Evolutionary conservation across 306 rosid species (phyloP).

Genomic region (Rubus parviflorus): DNA sequence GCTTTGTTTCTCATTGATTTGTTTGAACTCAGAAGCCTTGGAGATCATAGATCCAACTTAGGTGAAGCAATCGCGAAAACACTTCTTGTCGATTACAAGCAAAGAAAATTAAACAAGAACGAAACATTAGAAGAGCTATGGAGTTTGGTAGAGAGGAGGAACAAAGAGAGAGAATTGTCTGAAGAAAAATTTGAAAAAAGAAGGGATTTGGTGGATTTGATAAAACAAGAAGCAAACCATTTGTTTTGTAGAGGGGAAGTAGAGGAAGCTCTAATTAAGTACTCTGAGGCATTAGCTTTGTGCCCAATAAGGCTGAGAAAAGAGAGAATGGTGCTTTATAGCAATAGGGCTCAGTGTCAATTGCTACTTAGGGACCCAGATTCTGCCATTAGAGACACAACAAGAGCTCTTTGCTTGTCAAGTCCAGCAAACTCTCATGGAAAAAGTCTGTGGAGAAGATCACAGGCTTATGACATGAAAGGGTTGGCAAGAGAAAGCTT

Average conservation of each 20-base stretch:
- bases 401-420: conserved; percentile 65
- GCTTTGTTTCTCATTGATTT: conserved; percentile 51
- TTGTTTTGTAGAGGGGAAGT: conserved; percentile 51
- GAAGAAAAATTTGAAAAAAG: conserved; percentile 41
- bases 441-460: conserved; percentile 70
- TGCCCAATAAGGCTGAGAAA: conserved; percentile 54
- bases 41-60: conserved; percentile 46
- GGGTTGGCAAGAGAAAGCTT: conserved; percentile 72
- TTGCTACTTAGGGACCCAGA: conserved; percentile 49
- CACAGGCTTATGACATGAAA: conserved; percentile 77
- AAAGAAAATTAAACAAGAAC: conserved; percentile 15
- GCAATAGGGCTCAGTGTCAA: conserved; percentile 62
- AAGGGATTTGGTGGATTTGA: conserved; percentile 36
- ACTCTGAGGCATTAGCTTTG: conserved; percentile 49
- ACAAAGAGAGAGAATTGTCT: conserved; percentile 34
- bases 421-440: conserved; percentile 49
- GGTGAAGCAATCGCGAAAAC: conserved; percentile 51
- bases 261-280: conserved; percentile 51
- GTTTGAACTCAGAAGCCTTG: conserved; percentile 56
- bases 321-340: conserved; percentile 60
- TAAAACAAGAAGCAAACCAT: conserved; percentile 51
- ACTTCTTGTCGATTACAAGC: conserved; percentile 37
- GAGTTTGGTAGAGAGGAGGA: conserved; percentile 37
- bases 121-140: conserved; percentile 30
- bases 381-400: conserved; percentile 58